A percentile compares a stretch with the other conserved stretches of the same genome.
These are phyloP conservation scores for Neoboletus brunneissimus DNA, from an alignment of 768 basidiomycete genomes.

Conservation along the genomic window DNA sequence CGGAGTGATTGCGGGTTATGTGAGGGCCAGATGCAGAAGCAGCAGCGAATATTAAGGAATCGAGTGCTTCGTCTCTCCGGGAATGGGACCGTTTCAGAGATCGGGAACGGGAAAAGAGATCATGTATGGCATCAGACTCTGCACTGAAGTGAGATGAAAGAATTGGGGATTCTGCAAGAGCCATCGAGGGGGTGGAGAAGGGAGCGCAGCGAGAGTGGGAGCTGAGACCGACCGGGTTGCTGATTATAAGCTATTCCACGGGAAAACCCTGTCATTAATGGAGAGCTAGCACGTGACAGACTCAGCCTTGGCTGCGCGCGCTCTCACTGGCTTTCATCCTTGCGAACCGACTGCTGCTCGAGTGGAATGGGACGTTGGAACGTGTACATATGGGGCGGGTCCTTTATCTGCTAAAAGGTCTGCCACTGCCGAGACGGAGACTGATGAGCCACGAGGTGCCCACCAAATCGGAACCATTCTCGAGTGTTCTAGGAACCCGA, in stretches of 20 bases:
- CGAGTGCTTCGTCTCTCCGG: conserved; percentile 69
- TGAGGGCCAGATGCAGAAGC: conserved; percentile 72
- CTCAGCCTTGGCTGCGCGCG: background rate
- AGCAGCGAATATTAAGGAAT: conserved; percentile 76
- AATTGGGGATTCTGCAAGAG: conserved; percentile 30
- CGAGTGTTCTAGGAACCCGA: background rate
- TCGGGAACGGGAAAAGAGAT: conserved; percentile 59
- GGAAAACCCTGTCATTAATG: background rate
- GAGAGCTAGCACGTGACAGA: conserved; percentile 5
- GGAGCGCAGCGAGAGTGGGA: background rate
- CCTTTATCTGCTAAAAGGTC: no score
- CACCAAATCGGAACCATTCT: background rate
- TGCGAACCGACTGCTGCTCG: background rate
- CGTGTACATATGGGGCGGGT: background rate
- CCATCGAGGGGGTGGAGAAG: conserved; percentile 14
- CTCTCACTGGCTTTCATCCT: background rate
- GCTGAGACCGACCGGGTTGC: background rate
- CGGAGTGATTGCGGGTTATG: conserved; percentile 82
- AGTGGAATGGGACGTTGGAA: background rate
- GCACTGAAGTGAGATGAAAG: conserved; percentile 27
- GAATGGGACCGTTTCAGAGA: conserved; percentile 38
- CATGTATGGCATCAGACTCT: conserved; percentile 59
- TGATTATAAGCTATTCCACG: conserved; percentile 6
- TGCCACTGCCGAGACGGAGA: background rate
- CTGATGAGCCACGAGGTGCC: background rate